A percentile compares a stretch with the other conserved stretches of the same genome.
Evolutionary conservation across 306 rosid genomes (phyloP).

Genomic region (Argentina anserina): DNA sequence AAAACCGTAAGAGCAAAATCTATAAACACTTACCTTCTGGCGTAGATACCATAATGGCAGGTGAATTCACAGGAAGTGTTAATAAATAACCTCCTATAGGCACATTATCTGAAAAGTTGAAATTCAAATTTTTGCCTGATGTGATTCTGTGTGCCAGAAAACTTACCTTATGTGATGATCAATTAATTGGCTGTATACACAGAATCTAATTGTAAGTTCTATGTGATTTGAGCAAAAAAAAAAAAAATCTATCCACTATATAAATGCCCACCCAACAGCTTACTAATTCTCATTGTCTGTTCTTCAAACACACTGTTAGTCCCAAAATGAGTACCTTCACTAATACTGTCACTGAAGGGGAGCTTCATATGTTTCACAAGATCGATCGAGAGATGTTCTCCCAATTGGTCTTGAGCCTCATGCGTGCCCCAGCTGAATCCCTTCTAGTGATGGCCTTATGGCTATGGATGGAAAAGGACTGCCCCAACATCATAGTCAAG

Average conservation of each 20-base stretch:
- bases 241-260: background rate
- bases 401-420: constrained; percentile 23
- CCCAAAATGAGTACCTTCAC: background rate
- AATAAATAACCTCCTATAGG: background rate
- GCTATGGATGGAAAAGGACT: constrained; percentile 48
- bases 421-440: constrained; percentile 25
- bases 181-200: background rate
- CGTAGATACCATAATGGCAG: background rate
- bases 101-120: background rate
- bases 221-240: background rate
- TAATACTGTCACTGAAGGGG: background rate
- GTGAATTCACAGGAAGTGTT: background rate
- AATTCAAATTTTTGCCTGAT: background rate
- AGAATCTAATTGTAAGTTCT: background rate
- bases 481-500: constrained; percentile 23
- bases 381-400: constrained; percentile 39
- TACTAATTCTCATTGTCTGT: background rate
- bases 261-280: background rate
- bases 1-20: background rate
- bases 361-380: constrained; percentile 32
- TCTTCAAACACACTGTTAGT: background rate
- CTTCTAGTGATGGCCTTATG: constrained; percentile 54
- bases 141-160: background rate
- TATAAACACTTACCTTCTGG: background rate
- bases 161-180: background rate